phyloP scores from a whole-genome alignment of 257 asterid genomes.

The Avicennia marina region DNA sequence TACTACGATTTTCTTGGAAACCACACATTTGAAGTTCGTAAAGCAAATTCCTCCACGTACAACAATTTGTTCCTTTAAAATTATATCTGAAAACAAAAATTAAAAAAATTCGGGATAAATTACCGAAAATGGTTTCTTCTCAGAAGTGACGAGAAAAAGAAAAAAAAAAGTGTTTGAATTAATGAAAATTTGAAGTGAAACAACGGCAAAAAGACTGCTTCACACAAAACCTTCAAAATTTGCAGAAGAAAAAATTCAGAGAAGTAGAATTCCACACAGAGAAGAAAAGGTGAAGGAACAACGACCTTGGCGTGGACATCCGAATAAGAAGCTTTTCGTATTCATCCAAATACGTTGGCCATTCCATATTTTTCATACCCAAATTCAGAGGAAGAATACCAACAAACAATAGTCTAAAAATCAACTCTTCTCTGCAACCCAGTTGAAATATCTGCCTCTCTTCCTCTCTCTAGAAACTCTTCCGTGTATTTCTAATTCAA shows the following conservation, averaged over 20 bases:
- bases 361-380: conserved; percentile 42
- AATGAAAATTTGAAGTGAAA: too few species aligned
- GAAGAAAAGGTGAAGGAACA: not conserved
- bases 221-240: too few species aligned
- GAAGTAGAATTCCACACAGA: not conserved
- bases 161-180: too few species aligned
- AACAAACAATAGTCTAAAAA: not conserved
- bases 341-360: conserved; percentile 76
- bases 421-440: not conserved
- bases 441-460: not conserved
- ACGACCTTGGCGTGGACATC: conserved; percentile 91
- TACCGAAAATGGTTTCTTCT: too few species aligned
- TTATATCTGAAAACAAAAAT: too few species aligned
- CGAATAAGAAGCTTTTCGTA: conserved; percentile 84
- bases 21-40: too few species aligned
- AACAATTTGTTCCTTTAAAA: too few species aligned
- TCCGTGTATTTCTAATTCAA: conserved; percentile 26
- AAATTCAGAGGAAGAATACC: not conserved
- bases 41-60: too few species aligned
- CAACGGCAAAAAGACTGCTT: too few species aligned
- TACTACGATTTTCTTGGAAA: too few species aligned
- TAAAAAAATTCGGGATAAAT: too few species aligned
- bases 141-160: too few species aligned
- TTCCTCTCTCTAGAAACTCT: conserved; percentile 23
- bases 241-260: not conserved